phyloP scores from a whole-genome alignment of 129 eudicot genomes.

The Flaveria bidentis region DNA sequence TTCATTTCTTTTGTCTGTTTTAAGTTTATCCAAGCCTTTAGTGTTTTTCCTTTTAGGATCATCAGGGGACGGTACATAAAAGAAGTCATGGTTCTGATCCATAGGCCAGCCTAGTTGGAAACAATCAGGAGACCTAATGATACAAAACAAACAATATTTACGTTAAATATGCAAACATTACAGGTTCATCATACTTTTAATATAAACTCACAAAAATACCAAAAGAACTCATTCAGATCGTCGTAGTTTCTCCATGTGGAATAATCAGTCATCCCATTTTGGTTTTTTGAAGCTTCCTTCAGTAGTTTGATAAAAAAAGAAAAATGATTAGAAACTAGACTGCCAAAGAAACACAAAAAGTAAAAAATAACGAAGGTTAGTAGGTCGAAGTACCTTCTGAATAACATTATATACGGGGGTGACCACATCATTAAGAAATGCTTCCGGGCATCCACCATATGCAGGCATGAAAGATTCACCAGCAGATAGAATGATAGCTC shows the following conservation, averaged over 20 bases:
- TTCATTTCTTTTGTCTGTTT: constrained; percentile 37
- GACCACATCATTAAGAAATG: constrained; percentile 70
- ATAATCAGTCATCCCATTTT: constrained; percentile 84
- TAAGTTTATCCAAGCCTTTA: constrained; percentile 25
- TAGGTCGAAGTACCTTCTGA: constrained; percentile 52
- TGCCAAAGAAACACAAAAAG: not conserved
- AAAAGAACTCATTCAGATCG: constrained; percentile 90
- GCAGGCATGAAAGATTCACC: constrained; percentile 78
- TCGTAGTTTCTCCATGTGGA: constrained; percentile 98
- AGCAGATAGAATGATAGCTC: constrained; percentile 65
- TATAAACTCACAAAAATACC: constrained; percentile 39
- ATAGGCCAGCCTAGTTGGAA: constrained; percentile 96
- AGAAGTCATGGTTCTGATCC: constrained; percentile 86
- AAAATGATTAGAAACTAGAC: constrained; percentile 32
- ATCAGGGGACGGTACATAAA: constrained; percentile 45
- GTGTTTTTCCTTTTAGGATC: constrained; percentile 41
- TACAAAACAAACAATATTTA: constrained; percentile 11
- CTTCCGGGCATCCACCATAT: constrained; percentile 67
- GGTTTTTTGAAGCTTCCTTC: constrained; percentile 93
- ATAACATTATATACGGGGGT: constrained; percentile 77
- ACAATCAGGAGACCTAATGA: constrained; percentile 81
- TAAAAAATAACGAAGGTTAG: not conserved
- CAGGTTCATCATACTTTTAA: constrained; percentile 5
- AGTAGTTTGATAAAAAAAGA: constrained; percentile 32
- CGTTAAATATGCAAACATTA: constrained; percentile 1